Evolutionary conservation across 129 eudicot species (phyloP).

Genomic region (Rutidosis leptorrhynchoides): DNA sequence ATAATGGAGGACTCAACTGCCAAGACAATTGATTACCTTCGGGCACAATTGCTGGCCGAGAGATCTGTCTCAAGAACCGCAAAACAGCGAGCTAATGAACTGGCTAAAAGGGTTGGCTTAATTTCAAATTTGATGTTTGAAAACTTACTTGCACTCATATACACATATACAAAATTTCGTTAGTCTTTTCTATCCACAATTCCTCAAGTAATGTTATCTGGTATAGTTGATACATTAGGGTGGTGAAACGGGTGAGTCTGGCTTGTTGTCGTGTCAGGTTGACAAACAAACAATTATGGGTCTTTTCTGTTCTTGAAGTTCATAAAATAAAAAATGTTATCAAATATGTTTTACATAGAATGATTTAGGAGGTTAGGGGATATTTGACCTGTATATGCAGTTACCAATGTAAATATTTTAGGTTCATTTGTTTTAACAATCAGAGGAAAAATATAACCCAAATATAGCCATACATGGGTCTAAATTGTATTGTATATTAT

Average conservation of each 20-base stretch:
- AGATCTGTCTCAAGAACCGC: slow-evolving; percentile 86
- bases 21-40: slow-evolving; percentile 82
- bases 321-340: too few species aligned
- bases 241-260: slow-evolving; percentile 4
- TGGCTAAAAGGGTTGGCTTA: slow-evolving; percentile 77
- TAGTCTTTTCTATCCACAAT: slow-evolving; percentile 7
- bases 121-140: slow-evolving; percentile 13
- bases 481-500: not conserved
- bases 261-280: not conserved
- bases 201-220: slow-evolving; percentile 5
- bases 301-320: not conserved
- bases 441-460: not conserved
- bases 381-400: not conserved
- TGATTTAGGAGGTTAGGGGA: too few species aligned
- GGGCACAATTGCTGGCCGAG: slow-evolving; percentile 80
- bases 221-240: not conserved
- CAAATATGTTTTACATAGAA: too few species aligned
- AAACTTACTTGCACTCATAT: slow-evolving; percentile 5
- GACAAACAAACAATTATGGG: not conserved
- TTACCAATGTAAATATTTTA: not conserved
- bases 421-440: not conserved
- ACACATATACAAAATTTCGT: not conserved
- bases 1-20: slow-evolving; percentile 61
- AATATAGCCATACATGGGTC: not conserved
- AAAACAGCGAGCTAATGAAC: slow-evolving; percentile 76